A percentile compares a stretch with the other conserved stretches of the same genome.
phyloP scores from a whole-genome alignment of 441 rosid genomes.

The Pelargonium exstipulatum region DNA sequence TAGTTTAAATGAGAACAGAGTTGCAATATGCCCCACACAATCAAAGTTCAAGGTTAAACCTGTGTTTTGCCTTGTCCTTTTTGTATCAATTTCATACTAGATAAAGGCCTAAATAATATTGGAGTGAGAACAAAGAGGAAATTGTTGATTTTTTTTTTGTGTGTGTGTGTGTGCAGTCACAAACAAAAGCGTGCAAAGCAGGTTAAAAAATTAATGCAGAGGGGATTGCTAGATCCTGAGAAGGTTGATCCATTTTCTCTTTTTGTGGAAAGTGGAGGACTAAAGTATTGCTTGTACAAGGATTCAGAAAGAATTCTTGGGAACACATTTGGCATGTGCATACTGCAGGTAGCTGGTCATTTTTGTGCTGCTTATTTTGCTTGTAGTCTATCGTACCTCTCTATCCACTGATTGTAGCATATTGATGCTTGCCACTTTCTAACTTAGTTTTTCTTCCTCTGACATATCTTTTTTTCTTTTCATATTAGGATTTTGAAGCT shows the following conservation, averaged over 20 bases:
- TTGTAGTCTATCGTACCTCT: conserved; percentile 2
- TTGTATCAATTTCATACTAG: neutral
- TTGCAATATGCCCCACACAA: neutral
- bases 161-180: conserved; percentile 88
- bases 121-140: neutral
- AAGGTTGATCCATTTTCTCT: conserved; percentile 89
- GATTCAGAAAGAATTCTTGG: conserved; percentile 87
- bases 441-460: neutral
- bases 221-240: conserved; percentile 87
- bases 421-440: neutral
- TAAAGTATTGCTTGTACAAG: conserved; percentile 80
- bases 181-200: conserved; percentile 80
- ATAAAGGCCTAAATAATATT: neutral
- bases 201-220: conserved; percentile 74
- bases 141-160: neutral
- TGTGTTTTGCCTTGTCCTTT: neutral
- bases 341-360: conserved; percentile 58
- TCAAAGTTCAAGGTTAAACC: neutral
- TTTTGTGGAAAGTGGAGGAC: conserved; percentile 75
- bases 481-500: conserved; percentile 87
- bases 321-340: conserved; percentile 93
- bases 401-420: neutral
- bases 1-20: neutral
- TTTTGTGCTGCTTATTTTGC: neutral
- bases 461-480: neutral